Evolutionary conservation across 768 basidiomycete species (phyloP), one percentile per base, ranked within the genome.

Genomic region (Rhizopogon rudus): DNA sequence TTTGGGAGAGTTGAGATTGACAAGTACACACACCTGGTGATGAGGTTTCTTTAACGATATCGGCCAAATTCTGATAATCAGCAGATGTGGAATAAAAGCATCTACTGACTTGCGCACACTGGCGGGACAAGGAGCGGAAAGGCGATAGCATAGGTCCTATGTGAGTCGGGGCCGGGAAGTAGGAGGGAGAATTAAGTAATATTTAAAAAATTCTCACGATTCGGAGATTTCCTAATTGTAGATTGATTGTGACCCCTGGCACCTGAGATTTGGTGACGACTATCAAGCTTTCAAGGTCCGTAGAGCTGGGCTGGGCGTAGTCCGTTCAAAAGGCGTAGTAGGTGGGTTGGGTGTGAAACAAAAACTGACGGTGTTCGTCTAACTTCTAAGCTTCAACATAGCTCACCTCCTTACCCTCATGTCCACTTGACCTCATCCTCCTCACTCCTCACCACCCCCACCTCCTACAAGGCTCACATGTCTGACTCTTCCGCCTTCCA

Each of bases 401-500:
- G 25, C 25, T 25, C 25, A 25, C 22, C 41, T 6, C 52, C 41
- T 52, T 35, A 25, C 58, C 37, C 65, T 60, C 51, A 67, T 67
- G 64, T 52, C 28, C 51, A 52, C 60, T 55, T 41, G 35, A 44
- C 55, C 31, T 55, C 40, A 9, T n/a, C 45, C 44, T 51, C 45
- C 41, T 51, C 40, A 22, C 48, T 63, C 25, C 28, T 37, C 29
- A 29, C 51, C 33, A 28, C 35, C 25, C 25, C 40, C 48, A 28
- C 31, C 28, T 41, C 44, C 44, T 50, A 3, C 8, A 33, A 40
- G 54, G 49, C 50, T 52, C 51, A 60, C 66, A 84, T 83, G 82
- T 77, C 81, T 57, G 81, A 82, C 60, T 65, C 54, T 49, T 52
- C 78, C 22, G 74, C 70, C 65, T 68, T 69, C 58, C 72, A 74